Evolutionary conservation across 345 rosid species (phyloP).

Genomic region (Punica granatum): DNA sequence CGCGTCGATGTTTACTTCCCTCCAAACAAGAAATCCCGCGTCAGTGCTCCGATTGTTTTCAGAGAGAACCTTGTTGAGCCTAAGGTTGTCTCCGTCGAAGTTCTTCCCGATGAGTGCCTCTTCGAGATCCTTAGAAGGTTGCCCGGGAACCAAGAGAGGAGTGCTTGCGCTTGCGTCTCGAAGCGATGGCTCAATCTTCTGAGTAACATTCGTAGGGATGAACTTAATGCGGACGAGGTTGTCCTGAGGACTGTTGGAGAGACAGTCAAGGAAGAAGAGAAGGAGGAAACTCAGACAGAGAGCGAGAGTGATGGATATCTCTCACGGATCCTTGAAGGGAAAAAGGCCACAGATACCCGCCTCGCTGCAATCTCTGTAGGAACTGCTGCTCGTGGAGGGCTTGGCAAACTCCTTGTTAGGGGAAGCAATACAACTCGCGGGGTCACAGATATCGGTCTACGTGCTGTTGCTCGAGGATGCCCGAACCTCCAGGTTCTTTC

Average conservation of each 20-base stretch:
- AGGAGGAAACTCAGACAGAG: conserved; percentile 9
- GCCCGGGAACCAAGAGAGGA: conserved; percentile 67
- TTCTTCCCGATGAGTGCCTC: conserved; percentile 88
- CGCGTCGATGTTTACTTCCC: conserved; percentile 64
- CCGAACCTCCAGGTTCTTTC: conserved; percentile 66
- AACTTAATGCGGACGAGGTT: conserved; percentile 27
- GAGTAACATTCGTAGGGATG: conserved; percentile 56
- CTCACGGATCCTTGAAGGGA: conserved; percentile 78
- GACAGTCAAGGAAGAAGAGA: conserved; percentile 2
- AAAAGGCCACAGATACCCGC: conserved; percentile 80
- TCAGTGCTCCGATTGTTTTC: conserved; percentile 62
- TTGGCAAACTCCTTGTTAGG: conserved; percentile 59
- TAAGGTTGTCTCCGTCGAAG: conserved; percentile 57
- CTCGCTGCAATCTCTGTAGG: conserved; percentile 89
- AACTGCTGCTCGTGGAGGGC: conserved; percentile 73
- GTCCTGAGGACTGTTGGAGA: conserved; percentile 9
- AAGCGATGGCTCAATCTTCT: conserved; percentile 80
- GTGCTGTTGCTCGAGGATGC: conserved; percentile 70
- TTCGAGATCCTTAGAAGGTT: conserved; percentile 79
- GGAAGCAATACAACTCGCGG: conserved; percentile 42
- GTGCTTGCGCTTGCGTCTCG: conserved; percentile 74
- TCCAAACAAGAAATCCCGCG: conserved; percentile 66
- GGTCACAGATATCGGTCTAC: conserved; percentile 65
- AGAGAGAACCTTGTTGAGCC: conserved; percentile 41
- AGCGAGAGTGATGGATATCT: conserved; percentile 55